Percentiles rank a stretch among this genome's conserved stretches.
Conservation (phyloP, 192 early-diverging fungal genomes). For the Pilobolus umbonatus region DNA sequence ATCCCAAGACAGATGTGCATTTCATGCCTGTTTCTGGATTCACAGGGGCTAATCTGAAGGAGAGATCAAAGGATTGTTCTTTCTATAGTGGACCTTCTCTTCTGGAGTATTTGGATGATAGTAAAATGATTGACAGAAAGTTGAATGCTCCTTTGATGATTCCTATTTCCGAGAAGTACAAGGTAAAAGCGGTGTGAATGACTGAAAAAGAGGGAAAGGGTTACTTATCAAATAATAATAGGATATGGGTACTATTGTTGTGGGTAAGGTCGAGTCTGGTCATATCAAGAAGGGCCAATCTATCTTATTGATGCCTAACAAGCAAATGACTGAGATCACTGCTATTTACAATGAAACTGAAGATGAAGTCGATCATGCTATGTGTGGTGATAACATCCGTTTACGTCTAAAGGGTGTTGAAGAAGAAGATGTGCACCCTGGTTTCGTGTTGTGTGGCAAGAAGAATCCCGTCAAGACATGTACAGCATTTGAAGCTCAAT, state of each 20-base stretch:
- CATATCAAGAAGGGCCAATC: constrained; percentile 80
- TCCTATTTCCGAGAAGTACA: constrained; percentile 93
- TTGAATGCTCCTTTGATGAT: constrained; percentile 86
- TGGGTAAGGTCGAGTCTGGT: constrained; percentile 97
- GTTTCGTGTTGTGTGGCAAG: constrained; percentile 81
- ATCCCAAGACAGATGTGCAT: constrained; percentile 78
- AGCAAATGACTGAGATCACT: constrained; percentile 61
- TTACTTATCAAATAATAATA: constrained; percentile 14
- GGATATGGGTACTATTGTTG: constrained; percentile 96
- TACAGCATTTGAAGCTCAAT: constrained; percentile 77
- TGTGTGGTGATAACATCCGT: constrained; percentile 92
- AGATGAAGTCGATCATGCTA: constrained; percentile 64
- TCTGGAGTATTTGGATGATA: constrained; percentile 77
- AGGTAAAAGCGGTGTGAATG: constrained; percentile 36
- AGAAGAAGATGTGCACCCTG: constrained; percentile 86
- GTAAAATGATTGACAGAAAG: constrained; percentile 84
- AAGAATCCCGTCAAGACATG: constrained; percentile 77
- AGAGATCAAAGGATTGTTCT: constrained; percentile 50
- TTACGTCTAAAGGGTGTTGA: constrained; percentile 86
- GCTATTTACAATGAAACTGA: constrained; percentile 84
- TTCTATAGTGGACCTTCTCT: constrained; percentile 90
- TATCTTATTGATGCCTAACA: constrained; percentile 93
- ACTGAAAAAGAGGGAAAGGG: not conserved
- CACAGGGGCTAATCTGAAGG: constrained; percentile 96
- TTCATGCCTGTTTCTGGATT: constrained; percentile 95